Base-by-base conservation (phyloP, 129 eudicot species). In the Escallonia rubra region DNA sequence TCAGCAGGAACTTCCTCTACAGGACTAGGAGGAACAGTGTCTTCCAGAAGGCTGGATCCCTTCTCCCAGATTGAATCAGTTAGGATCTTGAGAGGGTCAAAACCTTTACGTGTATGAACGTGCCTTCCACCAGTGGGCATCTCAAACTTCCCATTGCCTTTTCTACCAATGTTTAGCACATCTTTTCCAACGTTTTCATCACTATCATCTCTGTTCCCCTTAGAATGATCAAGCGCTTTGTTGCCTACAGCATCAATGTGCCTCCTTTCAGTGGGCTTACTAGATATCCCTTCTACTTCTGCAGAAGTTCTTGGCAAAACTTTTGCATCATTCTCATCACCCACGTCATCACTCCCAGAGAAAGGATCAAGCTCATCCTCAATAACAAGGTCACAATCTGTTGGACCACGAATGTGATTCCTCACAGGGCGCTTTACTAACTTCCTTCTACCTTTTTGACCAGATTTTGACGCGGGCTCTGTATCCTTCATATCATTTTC, bases 61-160 rank as follows among this genome's bases (percentile, higher is more conserved):
- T 65, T 45, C 34, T 69, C 69, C 73, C 74, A 64, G 64, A 81
- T 74, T 46, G 80, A 71, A 38, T 79, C 67, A 13, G 56, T 40
- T 43, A 43, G 63, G 6, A 49, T 9, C 10, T 51, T 70, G 75
- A 50, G 50, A 8, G 50, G 40, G 7, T 70, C 68, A 11, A 60
- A 53, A 34, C 40, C 57, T 58, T 68, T 71, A 44, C 16, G 50
- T 44, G 55, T 56, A 54, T 14, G 7, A 54, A 54, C 38, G 7
- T 50, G 66, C 48, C 51, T 61, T 50, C 52, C 43, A 10, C 43
- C 43, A 43, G 41, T 42, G 40, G 50, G 51, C 4, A 4, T 13
- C 34, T 23, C 34, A 23, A 23, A 23, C 34, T 23, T 23, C 34
- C 34, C 34, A 23, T 23, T 23, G 34, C 34, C 34, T 23, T 23